Conservation (phyloP, 2,329 filamentous ascomycete genomes). For the Botrytis galanthina region DNA sequence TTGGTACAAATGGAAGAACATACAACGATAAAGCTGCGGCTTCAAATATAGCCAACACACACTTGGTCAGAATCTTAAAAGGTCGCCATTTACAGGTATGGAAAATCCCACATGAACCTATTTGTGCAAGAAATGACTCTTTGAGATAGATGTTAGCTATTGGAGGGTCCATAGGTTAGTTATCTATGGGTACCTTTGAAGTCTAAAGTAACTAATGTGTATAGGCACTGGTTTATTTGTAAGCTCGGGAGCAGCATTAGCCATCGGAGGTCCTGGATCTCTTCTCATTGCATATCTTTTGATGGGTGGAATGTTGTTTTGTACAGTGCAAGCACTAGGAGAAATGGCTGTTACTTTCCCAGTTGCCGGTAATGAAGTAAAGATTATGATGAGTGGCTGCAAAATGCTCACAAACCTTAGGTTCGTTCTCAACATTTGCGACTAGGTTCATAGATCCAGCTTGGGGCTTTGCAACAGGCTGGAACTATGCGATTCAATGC, state of each 20-base stretch:
- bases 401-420: neutral
- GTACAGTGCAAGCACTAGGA: constrained; percentile 85
- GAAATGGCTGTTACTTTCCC: constrained; percentile 91
- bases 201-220: neutral
- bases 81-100: constrained; percentile 63
- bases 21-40: constrained; percentile 64
- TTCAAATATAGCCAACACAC: constrained; percentile 66
- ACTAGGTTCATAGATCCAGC: constrained; percentile 93
- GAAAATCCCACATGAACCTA: neutral
- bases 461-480: constrained; percentile 92
- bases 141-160: constrained; percentile 87
- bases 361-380: constrained; percentile 62
- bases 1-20: constrained; percentile 38
- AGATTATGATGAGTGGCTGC: neutral
- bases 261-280: constrained; percentile 72
- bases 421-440: constrained; percentile 84
- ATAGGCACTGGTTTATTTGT: constrained; percentile 82
- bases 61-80: constrained; percentile 74
- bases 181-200: constrained; percentile 32
- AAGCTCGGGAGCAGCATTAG: constrained; percentile 70
- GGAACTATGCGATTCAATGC: constrained; percentile 93
- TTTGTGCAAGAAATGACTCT: neutral
- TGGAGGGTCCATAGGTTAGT: constrained; percentile 77
- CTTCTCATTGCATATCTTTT: constrained; percentile 75
- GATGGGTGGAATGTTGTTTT: constrained; percentile 84